Evolutionary conservation across 768 basidiomycete genomes (phyloP).

Genomic region (Mrakia blollopis): DNA sequence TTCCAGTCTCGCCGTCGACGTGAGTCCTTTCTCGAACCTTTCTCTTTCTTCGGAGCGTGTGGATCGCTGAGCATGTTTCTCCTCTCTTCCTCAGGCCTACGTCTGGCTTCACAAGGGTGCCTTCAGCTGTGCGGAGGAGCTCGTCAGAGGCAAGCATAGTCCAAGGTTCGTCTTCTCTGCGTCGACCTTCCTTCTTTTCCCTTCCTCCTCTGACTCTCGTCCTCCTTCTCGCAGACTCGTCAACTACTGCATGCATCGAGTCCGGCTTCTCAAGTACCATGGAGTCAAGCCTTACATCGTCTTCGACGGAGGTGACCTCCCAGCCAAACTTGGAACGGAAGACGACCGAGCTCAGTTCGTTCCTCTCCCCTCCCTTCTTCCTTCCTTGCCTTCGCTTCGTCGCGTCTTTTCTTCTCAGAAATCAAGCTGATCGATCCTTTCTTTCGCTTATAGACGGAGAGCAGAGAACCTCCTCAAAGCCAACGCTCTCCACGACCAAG

Average conservation of each 20-base stretch:
- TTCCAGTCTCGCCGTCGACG: constrained; percentile 75
- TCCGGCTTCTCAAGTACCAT: constrained; percentile 77
- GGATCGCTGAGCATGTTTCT: neutral
- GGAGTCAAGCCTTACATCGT: constrained; percentile 85
- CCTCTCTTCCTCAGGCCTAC: constrained; percentile 52
- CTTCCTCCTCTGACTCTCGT: neutral
- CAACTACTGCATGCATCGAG: constrained; percentile 88
- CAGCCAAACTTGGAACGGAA: constrained; percentile 90
- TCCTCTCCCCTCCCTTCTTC: neutral
- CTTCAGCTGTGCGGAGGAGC: constrained; percentile 80
- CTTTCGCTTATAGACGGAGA: constrained; percentile 50
- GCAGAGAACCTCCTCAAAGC: constrained; percentile 72
- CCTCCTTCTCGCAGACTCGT: constrained; percentile 63
- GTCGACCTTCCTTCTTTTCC: neutral
- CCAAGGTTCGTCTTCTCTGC: constrained; percentile 58
- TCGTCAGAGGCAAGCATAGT: constrained; percentile 77
- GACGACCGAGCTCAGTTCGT: constrained; percentile 59
- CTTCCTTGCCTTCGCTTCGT: too few species aligned
- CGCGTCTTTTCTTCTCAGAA: neutral
- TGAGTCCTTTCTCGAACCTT: constrained; percentile 32
- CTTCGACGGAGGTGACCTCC: constrained; percentile 92
- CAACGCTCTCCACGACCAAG: constrained; percentile 66
- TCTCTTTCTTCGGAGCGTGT: neutral
- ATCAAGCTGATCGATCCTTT: neutral
- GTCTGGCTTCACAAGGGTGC: constrained; percentile 65